phyloP scores from a whole-genome alignment of 805 yeast genomes.

The Komagataella populi region DNA sequence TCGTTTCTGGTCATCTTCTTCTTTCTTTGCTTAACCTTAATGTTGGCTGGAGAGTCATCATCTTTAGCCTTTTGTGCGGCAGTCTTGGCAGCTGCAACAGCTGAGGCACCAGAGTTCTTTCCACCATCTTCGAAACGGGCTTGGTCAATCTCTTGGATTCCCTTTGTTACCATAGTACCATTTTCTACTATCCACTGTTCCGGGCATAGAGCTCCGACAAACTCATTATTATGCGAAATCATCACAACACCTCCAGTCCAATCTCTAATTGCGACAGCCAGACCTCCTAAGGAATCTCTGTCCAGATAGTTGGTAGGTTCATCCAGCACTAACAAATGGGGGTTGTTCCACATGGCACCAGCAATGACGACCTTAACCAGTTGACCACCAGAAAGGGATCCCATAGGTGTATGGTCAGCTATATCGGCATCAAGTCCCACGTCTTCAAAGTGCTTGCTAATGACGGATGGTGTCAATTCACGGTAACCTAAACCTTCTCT shows the following conservation, averaged over 20 bases:
- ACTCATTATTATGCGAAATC: constrained; percentile 96
- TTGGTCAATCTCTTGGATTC: constrained; percentile 60
- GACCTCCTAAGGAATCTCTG: constrained; percentile 92
- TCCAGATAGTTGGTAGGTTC: constrained; percentile 99
- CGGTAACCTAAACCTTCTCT: constrained; percentile 99
- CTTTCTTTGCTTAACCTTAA: constrained; percentile 85
- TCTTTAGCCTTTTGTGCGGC: constrained; percentile 38
- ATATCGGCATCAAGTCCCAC: constrained; percentile 96
- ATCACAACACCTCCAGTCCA: constrained; percentile 98
- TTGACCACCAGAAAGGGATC: constrained; percentile 98
- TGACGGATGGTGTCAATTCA: constrained; percentile 81
- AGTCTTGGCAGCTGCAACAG: constrained; percentile 34
- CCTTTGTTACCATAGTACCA: constrained; percentile 79
- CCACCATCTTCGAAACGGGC: constrained; percentile 76
- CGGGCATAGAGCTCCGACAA: constrained; percentile 94
- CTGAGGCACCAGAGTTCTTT: constrained; percentile 25
- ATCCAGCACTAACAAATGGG: constrained; percentile 85
- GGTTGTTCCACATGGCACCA: constrained; percentile 97
- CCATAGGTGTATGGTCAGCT: constrained; percentile 95
- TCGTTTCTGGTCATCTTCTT: constrained; percentile 97
- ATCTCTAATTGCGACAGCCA: constrained; percentile 94
- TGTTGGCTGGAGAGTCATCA: constrained; percentile 90
- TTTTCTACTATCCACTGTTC: constrained; percentile 97
- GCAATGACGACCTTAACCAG: constrained; percentile 97
- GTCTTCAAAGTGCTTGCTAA: constrained; percentile 92